These are phyloP conservation scores for Elsinoe fawcettii DNA, from an alignment of 2,329 filamentous ascomycete genomes.

Conservation along the genomic window DNA sequence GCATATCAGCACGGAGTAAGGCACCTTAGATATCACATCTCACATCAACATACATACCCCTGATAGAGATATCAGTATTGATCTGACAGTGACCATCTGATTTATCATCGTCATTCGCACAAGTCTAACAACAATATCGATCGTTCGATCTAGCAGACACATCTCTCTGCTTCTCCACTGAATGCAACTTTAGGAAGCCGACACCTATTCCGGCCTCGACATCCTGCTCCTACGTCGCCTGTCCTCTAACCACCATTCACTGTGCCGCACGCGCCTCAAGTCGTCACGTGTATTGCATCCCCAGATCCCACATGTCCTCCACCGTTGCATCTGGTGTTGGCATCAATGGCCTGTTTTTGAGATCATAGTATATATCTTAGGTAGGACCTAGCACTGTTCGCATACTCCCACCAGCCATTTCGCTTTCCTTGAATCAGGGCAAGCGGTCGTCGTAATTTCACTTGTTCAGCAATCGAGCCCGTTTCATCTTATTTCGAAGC, in stretches of 20 bases:
- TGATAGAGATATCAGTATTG: not conserved
- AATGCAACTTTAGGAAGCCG: not conserved
- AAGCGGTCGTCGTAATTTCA: not conserved
- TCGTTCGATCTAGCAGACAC: not conserved
- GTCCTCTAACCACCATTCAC: not conserved
- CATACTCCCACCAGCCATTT: not conserved
- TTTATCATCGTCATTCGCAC: not conserved
- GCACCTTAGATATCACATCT: not conserved
- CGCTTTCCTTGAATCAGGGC: not conserved
- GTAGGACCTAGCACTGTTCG: not conserved
- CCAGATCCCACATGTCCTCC: conserved; percentile 1
- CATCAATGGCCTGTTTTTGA: not conserved
- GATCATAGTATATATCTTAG: not conserved
- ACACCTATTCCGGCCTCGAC: conserved; percentile 1
- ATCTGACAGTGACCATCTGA: not conserved
- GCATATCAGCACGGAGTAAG: not conserved
- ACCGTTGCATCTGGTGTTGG: not conserved
- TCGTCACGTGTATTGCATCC: conserved; percentile 1
- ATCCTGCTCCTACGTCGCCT: not conserved
- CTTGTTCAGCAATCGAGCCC: not conserved
- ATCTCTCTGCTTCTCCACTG: not conserved
- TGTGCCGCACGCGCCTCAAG: not conserved
- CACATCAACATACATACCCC: too few relatives aligned
- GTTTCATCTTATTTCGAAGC: not conserved
- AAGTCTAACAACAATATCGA: not conserved